Evolutionary conservation across 2,329 filamentous ascomycete species (phyloP).

Genomic region (Domatiomyces globalis): DNA sequence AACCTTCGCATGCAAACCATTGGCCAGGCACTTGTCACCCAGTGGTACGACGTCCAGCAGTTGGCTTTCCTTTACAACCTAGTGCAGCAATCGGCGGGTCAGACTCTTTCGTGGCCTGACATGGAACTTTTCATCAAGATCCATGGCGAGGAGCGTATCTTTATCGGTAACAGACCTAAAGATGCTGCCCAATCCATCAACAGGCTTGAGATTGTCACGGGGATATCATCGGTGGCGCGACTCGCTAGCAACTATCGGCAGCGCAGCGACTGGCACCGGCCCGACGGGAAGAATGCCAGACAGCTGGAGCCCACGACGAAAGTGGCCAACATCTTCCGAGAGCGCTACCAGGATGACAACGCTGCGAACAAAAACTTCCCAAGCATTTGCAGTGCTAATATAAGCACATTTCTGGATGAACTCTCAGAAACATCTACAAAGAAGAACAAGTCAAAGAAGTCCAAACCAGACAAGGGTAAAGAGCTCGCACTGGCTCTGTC

Average conservation of each 20-base stretch:
- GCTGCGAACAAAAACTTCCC: slow-evolving; percentile 9
- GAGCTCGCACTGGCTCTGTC: not conserved
- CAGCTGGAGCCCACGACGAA: slow-evolving; percentile 18
- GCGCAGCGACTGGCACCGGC: slow-evolving; percentile 11
- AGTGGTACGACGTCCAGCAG: slow-evolving; percentile 21
- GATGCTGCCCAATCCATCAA: slow-evolving; percentile 20
- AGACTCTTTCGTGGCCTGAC: slow-evolving; percentile 20
- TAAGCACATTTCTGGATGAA: not conserved
- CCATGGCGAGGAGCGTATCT: slow-evolving; percentile 22
- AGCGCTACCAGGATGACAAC: slow-evolving; percentile 11
- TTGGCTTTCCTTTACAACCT: slow-evolving; percentile 22
- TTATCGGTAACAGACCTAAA: slow-evolving; percentile 20
- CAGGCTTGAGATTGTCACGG: slow-evolving; percentile 20
- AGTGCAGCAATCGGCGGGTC: slow-evolving; percentile 10
- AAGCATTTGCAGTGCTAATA: not conserved
- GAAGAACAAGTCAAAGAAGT: too few relatives aligned
- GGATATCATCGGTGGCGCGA: slow-evolving; percentile 18
- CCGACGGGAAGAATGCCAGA: slow-evolving; percentile 17
- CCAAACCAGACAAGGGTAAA: not conserved
- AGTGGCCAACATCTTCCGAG: slow-evolving; percentile 17
- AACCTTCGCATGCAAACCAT: slow-evolving; percentile 20
- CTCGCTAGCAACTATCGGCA: slow-evolving; percentile 20
- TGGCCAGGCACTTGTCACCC: slow-evolving; percentile 18
- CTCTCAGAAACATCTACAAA: not conserved
- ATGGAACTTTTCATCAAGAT: slow-evolving; percentile 22